Base-by-base conservation (phyloP, 768 basidiomycete species). In the Auriscalpium orientale region DNA sequence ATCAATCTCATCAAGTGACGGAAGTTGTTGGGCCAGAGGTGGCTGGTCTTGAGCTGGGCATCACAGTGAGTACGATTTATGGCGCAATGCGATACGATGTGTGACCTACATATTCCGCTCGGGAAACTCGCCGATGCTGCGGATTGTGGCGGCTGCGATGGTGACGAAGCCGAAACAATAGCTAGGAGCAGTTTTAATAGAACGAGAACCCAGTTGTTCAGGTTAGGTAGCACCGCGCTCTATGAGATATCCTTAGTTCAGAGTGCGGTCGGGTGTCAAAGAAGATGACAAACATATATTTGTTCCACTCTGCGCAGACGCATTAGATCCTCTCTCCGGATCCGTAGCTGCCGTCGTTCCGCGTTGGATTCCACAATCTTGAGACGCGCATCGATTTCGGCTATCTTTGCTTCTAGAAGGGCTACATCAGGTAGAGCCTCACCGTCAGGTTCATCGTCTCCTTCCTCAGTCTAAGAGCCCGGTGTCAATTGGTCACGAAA, bases 121-220 rank as follows among this genome's bases (percentile, higher is more conserved):
- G 88, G 89, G 62, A 91, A 91, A 16, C 79, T 80, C 15, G 81
- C 81, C 15, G 84, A 84, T 4, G 81, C 81, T 15, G 85, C 81
- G 1, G 87, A 82, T 58, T 82, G 84, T 34, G 85, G 86, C 9
- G 72, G 74, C 58, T 82, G 84, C 47, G 78, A 74, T 40, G 78
- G 82, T 21, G 80, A 79, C 56, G 85, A 82, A 2, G 92, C 91
- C 0, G 93, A 94, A 21, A 97, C 92, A 0, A 95, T 95, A 1
- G 95, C 94, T 49, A 99, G 74, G 13, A 99, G 74, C 12, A 98
- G 76, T 70, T 98, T 98, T 57, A 99, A 76, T 28, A 99, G 72
- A 8, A 98, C 95, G 10, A 98, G 79, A 3, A 98, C 95, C 83
- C 92, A 93, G 45, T 86, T 89, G 20, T 90, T 89, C 46, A 98